A percentile compares a stretch with the other conserved stretches of the same genome.
phyloP scores from a whole-genome alignment of 805 yeast genomes.

The Nakazawaea anatomiae region DNA sequence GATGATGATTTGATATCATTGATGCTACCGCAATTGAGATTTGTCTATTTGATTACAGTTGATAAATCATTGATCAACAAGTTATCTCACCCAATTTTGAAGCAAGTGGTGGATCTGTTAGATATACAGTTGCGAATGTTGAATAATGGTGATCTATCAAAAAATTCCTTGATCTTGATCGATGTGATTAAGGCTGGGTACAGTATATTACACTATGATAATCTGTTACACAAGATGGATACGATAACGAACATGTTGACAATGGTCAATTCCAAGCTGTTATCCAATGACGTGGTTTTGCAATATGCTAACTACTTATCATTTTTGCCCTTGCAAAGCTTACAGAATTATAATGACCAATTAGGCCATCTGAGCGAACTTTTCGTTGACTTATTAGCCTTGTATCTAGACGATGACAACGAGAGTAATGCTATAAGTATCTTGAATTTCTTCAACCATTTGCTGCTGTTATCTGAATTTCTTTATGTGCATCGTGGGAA shows the following conservation, averaged over 20 bases:
- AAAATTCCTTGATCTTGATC: neutral
- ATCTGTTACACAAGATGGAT: neutral
- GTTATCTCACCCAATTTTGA: neutral
- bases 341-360: neutral
- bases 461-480: conserved; percentile 1
- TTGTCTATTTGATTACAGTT: conserved; percentile 5
- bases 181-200: conserved; percentile 6
- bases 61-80: neutral
- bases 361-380: neutral
- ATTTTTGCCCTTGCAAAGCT: conserved; percentile 1
- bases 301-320: conserved; percentile 8
- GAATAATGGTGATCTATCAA: neutral
- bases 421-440: neutral
- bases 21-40: conserved; percentile 2
- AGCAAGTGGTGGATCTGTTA: neutral
- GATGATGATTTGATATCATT: neutral
- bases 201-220: conserved; percentile 1
- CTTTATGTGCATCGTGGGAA: neutral
- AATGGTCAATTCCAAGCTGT: neutral
- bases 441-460: conserved; percentile 7
- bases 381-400: neutral
- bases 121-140: neutral
- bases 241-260: neutral
- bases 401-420: neutral
- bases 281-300: neutral